These are phyloP conservation scores for Irpex sp. DNA, from an alignment of 1,284 basidiomycete species.

Conservation along the genomic window DNA sequence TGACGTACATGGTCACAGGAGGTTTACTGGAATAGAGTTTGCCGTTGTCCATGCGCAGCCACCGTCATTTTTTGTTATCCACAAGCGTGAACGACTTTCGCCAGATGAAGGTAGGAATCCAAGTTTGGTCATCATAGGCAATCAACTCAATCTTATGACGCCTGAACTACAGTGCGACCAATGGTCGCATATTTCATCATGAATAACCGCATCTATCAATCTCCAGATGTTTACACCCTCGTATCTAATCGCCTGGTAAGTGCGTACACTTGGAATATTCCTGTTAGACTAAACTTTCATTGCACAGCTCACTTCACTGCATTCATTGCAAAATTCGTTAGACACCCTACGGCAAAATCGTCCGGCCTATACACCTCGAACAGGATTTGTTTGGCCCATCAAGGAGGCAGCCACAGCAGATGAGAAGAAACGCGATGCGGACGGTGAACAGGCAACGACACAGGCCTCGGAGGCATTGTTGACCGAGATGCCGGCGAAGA, in stretches of 20 bases:
- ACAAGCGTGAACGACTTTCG: conserved; percentile 78
- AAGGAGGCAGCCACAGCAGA: conserved; percentile 46
- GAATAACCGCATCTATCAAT: conserved; percentile 83
- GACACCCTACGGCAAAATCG: conserved; percentile 65
- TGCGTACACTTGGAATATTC: conserved; percentile 8
- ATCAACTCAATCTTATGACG: conserved; percentile 3
- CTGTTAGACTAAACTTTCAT: background rate
- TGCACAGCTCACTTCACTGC: conserved; percentile 63
- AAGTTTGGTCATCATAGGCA: conserved; percentile 3
- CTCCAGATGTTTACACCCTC: conserved; percentile 78
- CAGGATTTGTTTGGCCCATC: conserved; percentile 79
- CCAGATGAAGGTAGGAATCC: conserved; percentile 67
- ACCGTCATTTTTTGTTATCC: conserved; percentile 80
- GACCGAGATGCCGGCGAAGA: background rate
- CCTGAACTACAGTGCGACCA: conserved; percentile 52
- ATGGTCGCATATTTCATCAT: conserved; percentile 81
- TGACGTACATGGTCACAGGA: conserved; percentile 39
- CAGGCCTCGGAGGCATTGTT: conserved; percentile 10
- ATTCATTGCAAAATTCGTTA: conserved; percentile 69
- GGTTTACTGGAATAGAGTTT: conserved; percentile 82
- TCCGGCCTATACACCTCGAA: conserved; percentile 75
- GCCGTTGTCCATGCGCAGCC: conserved; percentile 74
- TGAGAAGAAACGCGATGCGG: conserved; percentile 44
- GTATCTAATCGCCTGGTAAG: conserved; percentile 78
- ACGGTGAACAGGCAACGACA: conserved; percentile 24